Base-by-base conservation (phyloP, 2,329 filamentous ascomycete species). In the Laburnicola sp. region DNA sequence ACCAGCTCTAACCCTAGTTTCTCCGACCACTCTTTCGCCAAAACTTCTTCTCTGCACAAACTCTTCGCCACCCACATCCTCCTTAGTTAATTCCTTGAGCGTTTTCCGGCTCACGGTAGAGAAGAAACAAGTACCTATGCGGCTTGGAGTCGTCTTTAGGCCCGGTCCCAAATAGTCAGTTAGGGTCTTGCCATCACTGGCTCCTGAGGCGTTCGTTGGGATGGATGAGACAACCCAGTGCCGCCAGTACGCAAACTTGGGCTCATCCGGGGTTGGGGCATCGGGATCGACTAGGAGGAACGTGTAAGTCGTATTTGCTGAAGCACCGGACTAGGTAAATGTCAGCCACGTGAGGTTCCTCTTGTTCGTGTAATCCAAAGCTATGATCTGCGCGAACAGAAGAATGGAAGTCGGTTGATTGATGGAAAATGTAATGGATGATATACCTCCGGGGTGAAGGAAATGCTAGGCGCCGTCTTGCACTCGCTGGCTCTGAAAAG, bases 191-290 rank as follows among this genome's bases (percentile, higher is more conserved):
- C 64, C 66, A 1, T 41, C 46, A 9, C 52, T 38, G 2, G 48
- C n/a, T 0, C 16, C 26, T 2, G 49, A 34, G 6, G 53, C 36
- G 3, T 43, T 25, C 1, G 50, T 10, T 1, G 56, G 48, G 10
- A 72, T 60, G 2, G 50, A 45, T 2, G 57, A 51, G 0, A 81
- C 63, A 25, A 83, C 72, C 78, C 78, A 82, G 58, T 83, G 80
- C 21, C 80, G 71, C 79, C 80, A 82, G 59, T 79, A 82, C 0
- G 79, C 77, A 59, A 80, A 82, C 58, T 79, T 81, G 4, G 78
- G 79, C 44, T 82, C 77, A 31, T 80, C 77, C 0, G 80, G 81
- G 0, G 79, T 82, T 0, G 81, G 81, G 21, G 80, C 80, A 51
- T 82, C 81, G 0, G 80, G 80, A 48, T 82, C 81, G 22, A 81